Conservation (phyloP, 805 yeast genomes). For the Wickerhamiella parazyma region DNA sequence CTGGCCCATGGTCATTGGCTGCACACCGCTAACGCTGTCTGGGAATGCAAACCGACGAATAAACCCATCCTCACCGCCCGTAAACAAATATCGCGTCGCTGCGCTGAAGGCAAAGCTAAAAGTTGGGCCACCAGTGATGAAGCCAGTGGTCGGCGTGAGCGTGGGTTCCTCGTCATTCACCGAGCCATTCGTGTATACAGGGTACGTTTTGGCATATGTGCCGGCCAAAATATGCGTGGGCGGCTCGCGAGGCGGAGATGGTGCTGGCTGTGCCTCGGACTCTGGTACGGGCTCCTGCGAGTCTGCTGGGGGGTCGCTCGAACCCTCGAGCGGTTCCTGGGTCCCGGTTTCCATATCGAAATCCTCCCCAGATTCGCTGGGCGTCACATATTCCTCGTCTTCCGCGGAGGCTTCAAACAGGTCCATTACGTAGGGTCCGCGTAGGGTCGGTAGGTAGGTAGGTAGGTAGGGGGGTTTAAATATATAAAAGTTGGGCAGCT, state of each 20-base stretch:
- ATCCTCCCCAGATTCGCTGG: background rate
- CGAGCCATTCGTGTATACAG: background rate
- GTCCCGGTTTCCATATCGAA: background rate
- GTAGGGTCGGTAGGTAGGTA: too few species aligned
- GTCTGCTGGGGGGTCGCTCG: too few species aligned
- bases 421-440: background rate
- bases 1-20: constrained; percentile 82
- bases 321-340: too few species aligned
- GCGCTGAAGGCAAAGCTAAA: constrained; percentile 64
- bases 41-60: constrained; percentile 80
- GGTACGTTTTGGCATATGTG: background rate
- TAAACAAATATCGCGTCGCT: constrained; percentile 74
- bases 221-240: background rate
- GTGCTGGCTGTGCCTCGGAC: background rate
- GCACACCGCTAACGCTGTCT: constrained; percentile 72
- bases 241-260: background rate
- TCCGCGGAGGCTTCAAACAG: background rate
- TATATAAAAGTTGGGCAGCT: too few species aligned
- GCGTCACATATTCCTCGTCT: background rate
- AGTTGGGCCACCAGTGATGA: constrained; percentile 67
- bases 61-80: constrained; percentile 95
- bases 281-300: background rate
- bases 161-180: background rate
- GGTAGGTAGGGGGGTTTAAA: too few species aligned
- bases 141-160: constrained; percentile 60